phyloP scores from a whole-genome alignment of 495 filamentous ascomycete species.

The Penicillium riverlandense region DNA sequence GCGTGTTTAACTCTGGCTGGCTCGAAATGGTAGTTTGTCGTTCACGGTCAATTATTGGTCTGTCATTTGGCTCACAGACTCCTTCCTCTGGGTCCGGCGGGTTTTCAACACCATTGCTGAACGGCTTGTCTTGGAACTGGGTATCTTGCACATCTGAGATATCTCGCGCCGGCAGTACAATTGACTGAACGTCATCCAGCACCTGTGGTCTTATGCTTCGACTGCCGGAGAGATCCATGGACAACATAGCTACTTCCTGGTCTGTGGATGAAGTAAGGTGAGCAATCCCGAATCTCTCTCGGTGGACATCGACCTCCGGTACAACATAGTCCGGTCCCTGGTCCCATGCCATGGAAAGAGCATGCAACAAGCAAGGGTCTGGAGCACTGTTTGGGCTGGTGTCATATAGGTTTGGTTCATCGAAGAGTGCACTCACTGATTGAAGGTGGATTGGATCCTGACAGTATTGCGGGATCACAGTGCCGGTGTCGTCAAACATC shows the following conservation, averaged over 20 bases:
- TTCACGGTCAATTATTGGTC: too few relatives aligned
- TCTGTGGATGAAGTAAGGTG: neutral
- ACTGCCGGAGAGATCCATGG: neutral
- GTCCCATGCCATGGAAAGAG: too few relatives aligned
- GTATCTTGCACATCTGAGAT: too few relatives aligned
- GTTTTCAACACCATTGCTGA: too few relatives aligned
- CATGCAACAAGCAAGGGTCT: neutral
- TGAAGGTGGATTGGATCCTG: neutral
- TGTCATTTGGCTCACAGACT: too few relatives aligned
- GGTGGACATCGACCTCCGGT: neutral
- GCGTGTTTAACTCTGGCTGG: too few relatives aligned
- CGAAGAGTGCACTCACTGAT: neutral
- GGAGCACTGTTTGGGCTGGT: neutral
- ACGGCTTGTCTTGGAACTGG: too few relatives aligned
- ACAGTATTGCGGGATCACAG: neutral
- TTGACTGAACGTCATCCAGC: neutral
- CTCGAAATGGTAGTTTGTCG: too few relatives aligned
- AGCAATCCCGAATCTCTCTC: neutral
- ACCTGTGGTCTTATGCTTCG: slow-evolving; percentile 1
- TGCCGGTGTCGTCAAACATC: too few relatives aligned
- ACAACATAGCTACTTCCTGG: neutral
- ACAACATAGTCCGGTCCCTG: too few relatives aligned
- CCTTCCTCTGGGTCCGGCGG: too few relatives aligned
- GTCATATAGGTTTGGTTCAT: neutral
- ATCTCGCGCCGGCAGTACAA: neutral